phyloP scores from a whole-genome alignment of 2,329 filamentous ascomycete species.

The Pyrenophora tritici-repentis region DNA sequence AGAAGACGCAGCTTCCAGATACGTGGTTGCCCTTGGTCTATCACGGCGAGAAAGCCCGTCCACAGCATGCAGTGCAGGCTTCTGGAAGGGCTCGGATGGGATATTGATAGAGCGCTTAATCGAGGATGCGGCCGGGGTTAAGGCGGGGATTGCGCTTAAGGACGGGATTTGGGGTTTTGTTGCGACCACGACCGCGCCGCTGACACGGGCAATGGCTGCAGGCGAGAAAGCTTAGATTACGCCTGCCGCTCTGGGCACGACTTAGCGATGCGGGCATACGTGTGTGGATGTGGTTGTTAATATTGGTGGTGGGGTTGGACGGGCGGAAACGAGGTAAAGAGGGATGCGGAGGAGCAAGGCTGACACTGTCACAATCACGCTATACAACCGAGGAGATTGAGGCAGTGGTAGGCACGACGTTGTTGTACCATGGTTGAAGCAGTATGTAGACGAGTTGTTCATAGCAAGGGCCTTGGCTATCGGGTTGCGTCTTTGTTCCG shows the following conservation, averaged over 20 bases:
- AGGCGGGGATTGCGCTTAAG: constrained; percentile 9
- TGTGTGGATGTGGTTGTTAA: background rate
- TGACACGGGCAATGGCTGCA: background rate
- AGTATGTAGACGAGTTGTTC: too few relatives aligned
- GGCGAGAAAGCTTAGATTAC: constrained; percentile 5
- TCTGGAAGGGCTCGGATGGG: constrained; percentile 8
- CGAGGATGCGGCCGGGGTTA: constrained; percentile 9
- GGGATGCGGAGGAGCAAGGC: too few relatives aligned
- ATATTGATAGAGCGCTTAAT: background rate
- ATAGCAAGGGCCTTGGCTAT: too few relatives aligned
- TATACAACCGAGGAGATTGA: too few relatives aligned
- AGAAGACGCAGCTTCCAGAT: constrained; percentile 8
- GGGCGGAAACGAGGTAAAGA: background rate
- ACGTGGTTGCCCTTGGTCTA: constrained; percentile 1
- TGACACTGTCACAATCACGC: too few relatives aligned
- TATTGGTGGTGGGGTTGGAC: background rate
- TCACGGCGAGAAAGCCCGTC: too few relatives aligned
- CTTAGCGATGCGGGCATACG: background rate
- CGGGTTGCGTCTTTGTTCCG: too few relatives aligned
- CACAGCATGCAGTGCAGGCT: background rate
- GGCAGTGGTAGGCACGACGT: too few relatives aligned
- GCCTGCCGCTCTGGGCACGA: constrained; percentile 15
- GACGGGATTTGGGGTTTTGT: background rate
- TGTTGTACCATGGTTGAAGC: too few relatives aligned
- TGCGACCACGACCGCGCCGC: background rate